Percentiles rank a stretch among this genome's conserved stretches.
Evolutionary conservation across 129 eudicot species (phyloP).

Genomic region (carrot (Daucus carota)): DNA sequence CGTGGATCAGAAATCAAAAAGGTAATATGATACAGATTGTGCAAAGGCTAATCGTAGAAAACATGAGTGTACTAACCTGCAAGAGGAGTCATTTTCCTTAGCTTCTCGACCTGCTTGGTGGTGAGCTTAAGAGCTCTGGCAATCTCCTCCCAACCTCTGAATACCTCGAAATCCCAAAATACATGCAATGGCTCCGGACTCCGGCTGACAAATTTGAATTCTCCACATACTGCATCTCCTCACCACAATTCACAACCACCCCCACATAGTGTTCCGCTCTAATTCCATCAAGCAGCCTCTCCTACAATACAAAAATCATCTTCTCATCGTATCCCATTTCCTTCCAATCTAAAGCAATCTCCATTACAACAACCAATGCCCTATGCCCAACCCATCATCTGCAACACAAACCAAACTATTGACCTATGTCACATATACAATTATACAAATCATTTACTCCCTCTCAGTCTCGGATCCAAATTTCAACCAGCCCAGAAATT

Average conservation of each 20-base stretch:
- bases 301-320: slow-evolving; percentile 43
- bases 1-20: slow-evolving; percentile 8
- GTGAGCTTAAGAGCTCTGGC: slow-evolving; percentile 75
- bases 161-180: slow-evolving; percentile 78
- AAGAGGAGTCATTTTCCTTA: slow-evolving; percentile 90
- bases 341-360: slow-evolving; percentile 77
- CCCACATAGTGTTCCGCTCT: slow-evolving; percentile 48
- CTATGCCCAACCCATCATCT: slow-evolving; percentile 94
- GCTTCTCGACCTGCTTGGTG: slow-evolving; percentile 63
- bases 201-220: slow-evolving; percentile 80
- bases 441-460: slow-evolving; percentile 31
- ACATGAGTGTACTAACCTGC: slow-evolving; percentile 16
- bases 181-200: slow-evolving; percentile 91
- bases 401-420: slow-evolving; percentile 77
- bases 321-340: slow-evolving; percentile 79
- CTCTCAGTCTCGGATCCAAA: too few species aligned
- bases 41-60: slow-evolving; percentile 6
- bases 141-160: slow-evolving; percentile 92
- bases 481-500: background rate
- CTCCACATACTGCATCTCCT: slow-evolving; percentile 60
- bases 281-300: slow-evolving; percentile 55
- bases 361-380: slow-evolving; percentile 83
- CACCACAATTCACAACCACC: slow-evolving; percentile 80
- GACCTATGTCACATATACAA: slow-evolving; percentile 79
- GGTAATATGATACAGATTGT: background rate